phyloP scores from a whole-genome alignment of 2,329 filamentous ascomycete genomes.

The Aspergillus sp. region DNA sequence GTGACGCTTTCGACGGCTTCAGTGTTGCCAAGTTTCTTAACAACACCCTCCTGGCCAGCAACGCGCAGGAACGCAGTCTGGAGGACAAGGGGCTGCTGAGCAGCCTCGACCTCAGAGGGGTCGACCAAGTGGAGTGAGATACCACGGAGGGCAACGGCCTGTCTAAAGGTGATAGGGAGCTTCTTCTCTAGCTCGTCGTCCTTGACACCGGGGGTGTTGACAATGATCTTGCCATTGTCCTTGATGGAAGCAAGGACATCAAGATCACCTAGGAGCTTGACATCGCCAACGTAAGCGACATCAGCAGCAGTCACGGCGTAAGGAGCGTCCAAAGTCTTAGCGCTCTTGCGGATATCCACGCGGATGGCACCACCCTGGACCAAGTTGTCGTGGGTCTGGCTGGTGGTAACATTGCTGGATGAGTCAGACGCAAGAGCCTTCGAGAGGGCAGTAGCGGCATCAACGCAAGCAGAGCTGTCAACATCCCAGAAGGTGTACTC shows the following conservation, averaged over 20 bases:
- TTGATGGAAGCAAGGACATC: slow-evolving; percentile 66
- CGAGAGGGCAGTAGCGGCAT: slow-evolving; percentile 57
- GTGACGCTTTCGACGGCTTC: slow-evolving; percentile 57
- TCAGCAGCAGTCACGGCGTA: slow-evolving; percentile 76
- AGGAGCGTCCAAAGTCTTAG: slow-evolving; percentile 75
- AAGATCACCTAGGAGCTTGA: slow-evolving; percentile 72
- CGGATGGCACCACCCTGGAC: slow-evolving; percentile 70
- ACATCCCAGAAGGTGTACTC: slow-evolving; percentile 94
- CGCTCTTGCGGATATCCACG: slow-evolving; percentile 76
- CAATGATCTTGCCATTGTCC: slow-evolving; percentile 62
- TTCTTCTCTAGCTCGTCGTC: slow-evolving; percentile 85
- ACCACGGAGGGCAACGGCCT: slow-evolving; percentile 62
- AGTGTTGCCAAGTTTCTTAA: slow-evolving; percentile 60
- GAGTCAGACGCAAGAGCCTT: slow-evolving; percentile 56
- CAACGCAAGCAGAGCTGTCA: slow-evolving; percentile 63
- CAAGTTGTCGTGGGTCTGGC: slow-evolving; percentile 56
- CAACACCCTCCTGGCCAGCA: slow-evolving; percentile 57
- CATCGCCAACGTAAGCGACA: slow-evolving; percentile 68
- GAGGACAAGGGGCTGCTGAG: slow-evolving; percentile 60
- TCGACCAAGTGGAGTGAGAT: slow-evolving; percentile 72
- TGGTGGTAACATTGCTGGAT: slow-evolving; percentile 54
- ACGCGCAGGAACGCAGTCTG: slow-evolving; percentile 80
- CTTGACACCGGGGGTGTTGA: slow-evolving; percentile 73
- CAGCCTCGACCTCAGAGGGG: slow-evolving; percentile 59
- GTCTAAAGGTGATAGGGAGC: slow-evolving; percentile 63